Evolutionary conservation across 116 monocot genomes (phyloP).

Genomic region (Iris pallida): DNA sequence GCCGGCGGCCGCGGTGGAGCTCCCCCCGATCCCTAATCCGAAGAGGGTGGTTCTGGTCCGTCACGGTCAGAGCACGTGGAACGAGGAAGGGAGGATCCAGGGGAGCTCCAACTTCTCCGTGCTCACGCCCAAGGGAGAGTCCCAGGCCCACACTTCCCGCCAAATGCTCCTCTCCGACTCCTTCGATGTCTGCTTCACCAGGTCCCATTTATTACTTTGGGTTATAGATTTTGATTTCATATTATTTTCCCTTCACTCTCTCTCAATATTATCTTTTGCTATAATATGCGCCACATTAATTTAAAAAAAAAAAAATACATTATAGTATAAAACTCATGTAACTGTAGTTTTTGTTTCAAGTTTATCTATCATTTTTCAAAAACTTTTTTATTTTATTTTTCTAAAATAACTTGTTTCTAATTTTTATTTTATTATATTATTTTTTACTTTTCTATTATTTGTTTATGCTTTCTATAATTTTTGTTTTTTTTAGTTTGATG

Average conservation of each 20-base stretch:
- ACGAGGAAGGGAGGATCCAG: conserved; percentile 92
- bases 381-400: too few relatives aligned
- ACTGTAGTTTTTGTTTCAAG: too few relatives aligned
- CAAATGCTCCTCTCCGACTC: conserved; percentile 82
- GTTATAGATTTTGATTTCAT: background rate
- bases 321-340: too few relatives aligned
- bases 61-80: conserved; percentile 99
- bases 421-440: too few relatives aligned
- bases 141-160: conserved; percentile 83
- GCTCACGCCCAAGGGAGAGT: conserved; percentile 80
- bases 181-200: conserved; percentile 95
- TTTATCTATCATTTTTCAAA: too few relatives aligned
- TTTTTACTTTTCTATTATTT: too few relatives aligned
- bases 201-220: conserved; percentile 3
- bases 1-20: background rate
- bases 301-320: too few relatives aligned
- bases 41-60: conserved; percentile 92
- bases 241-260: background rate
- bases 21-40: conserved; percentile 39
- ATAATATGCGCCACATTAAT: background rate
- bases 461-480: too few relatives aligned
- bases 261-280: background rate
- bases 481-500: too few relatives aligned
- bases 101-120: conserved; percentile 86
- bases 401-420: too few relatives aligned